Evolutionary conservation across 2,329 filamentous ascomycete species (phyloP).

Genomic region (Arthrobotrys conoides): DNA sequence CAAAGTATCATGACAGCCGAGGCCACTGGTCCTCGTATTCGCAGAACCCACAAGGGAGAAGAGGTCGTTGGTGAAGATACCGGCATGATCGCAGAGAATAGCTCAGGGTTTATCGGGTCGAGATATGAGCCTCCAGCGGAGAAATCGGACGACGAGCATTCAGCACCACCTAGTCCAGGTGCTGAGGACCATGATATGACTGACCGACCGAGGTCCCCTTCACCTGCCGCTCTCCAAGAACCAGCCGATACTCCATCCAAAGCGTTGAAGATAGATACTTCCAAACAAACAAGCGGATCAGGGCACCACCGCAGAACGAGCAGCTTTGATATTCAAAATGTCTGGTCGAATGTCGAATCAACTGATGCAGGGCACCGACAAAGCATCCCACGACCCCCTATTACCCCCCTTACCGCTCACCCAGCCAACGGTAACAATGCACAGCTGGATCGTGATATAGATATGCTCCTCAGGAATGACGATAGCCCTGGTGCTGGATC

Average conservation of each 20-base stretch:
- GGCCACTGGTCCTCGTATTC: constrained; percentile 81
- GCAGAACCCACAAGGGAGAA: constrained; percentile 94
- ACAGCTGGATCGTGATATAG: constrained; percentile 87
- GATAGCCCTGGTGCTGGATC: constrained; percentile 73
- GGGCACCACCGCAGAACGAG: constrained; percentile 69
- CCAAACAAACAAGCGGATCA: constrained; percentile 64
- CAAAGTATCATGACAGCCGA: constrained; percentile 86
- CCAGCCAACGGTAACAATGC: constrained; percentile 70
- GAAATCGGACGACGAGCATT: constrained; percentile 66
- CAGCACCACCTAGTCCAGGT: constrained; percentile 65
- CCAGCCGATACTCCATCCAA: constrained; percentile 65
- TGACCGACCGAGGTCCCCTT: constrained; percentile 55
- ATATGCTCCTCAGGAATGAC: constrained; percentile 86
- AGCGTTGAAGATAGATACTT: constrained; percentile 56
- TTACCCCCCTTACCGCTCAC: constrained; percentile 70
- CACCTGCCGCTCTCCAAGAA: constrained; percentile 61
- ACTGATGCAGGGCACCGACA: constrained; percentile 72
- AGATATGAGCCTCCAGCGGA: constrained; percentile 65
- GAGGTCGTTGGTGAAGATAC: constrained; percentile 86
- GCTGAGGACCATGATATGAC: constrained; percentile 63
- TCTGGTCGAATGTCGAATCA: constrained; percentile 86
- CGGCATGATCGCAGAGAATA: constrained; percentile 69
- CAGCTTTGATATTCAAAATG: constrained; percentile 85
- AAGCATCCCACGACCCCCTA: constrained; percentile 69
- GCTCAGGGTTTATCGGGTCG: constrained; percentile 67